These are phyloP conservation scores for Cladorrhinum samala DNA, from an alignment of 495 filamentous ascomycete genomes.

Conservation along the genomic window DNA sequence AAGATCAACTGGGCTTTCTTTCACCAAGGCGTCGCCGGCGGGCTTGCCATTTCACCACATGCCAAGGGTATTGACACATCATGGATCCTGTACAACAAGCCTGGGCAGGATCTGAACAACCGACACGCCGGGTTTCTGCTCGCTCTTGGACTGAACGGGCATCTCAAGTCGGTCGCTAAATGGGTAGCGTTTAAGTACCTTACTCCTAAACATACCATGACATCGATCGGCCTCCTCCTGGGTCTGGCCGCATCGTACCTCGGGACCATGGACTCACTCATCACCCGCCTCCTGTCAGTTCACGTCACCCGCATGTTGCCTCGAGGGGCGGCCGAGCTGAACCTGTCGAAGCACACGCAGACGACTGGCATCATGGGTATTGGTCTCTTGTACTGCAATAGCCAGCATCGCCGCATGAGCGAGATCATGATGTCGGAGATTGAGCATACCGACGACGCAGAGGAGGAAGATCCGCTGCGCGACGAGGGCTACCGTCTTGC, in stretches of 20 bases:
- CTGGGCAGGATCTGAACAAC: slow-evolving; percentile 75
- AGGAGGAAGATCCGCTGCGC: slow-evolving; percentile 67
- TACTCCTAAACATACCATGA: slow-evolving; percentile 98
- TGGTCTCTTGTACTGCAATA: slow-evolving; percentile 87
- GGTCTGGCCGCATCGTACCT: slow-evolving; percentile 89
- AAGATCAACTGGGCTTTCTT: slow-evolving; percentile 98
- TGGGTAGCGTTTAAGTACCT: slow-evolving; percentile 99
- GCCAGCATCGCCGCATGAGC: slow-evolving; percentile 96
- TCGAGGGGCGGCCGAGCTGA: slow-evolving; percentile 83
- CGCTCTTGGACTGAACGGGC: slow-evolving; percentile 90
- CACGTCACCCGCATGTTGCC: slow-evolving; percentile 94
- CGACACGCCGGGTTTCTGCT: slow-evolving; percentile 91
- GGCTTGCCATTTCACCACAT: slow-evolving; percentile 79
- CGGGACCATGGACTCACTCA: slow-evolving; percentile 92
- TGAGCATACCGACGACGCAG: slow-evolving; percentile 68
- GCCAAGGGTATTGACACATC: slow-evolving; percentile 95
- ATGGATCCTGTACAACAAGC: slow-evolving; percentile 98
- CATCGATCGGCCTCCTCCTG: slow-evolving; percentile 87
- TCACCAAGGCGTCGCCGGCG: slow-evolving; percentile 86
- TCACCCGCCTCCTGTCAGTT: slow-evolving; percentile 92
- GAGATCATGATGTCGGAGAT: slow-evolving; percentile 98
- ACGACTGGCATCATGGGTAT: slow-evolving; percentile 98
- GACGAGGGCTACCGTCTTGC: slow-evolving; percentile 93
- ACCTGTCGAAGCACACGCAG: slow-evolving; percentile 88
- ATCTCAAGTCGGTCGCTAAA: slow-evolving; percentile 86